A percentile compares a stretch with the other conserved stretches of the same genome.
Conservation (phyloP, 495 filamentous ascomycete genomes). For the Lophium mytilinum region DNA sequence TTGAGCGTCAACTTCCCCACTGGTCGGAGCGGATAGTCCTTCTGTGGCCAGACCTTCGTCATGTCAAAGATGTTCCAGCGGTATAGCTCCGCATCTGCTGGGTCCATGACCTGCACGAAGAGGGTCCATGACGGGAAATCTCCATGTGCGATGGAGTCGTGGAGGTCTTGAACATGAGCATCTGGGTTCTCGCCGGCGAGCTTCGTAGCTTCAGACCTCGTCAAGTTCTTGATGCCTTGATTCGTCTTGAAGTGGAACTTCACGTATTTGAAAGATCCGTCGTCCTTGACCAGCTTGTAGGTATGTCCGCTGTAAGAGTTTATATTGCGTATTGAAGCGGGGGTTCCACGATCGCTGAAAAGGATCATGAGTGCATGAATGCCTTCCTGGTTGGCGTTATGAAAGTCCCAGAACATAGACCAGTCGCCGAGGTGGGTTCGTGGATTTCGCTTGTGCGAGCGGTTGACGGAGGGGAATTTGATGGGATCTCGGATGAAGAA, state of each 20-base stretch:
- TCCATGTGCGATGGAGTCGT: conserved; percentile 30
- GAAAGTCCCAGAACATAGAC: conserved; percentile 20
- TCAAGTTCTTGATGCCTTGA: conserved; percentile 9
- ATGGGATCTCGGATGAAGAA: conserved; percentile 50
- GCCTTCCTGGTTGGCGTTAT: conserved; percentile 20
- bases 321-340: conserved; percentile 15
- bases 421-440: conserved; percentile 31
- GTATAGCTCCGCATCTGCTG: conserved; percentile 29
- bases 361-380: conserved; percentile 19
- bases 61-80: conserved; percentile 37
- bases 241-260: conserved; percentile 20
- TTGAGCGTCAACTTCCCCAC: conserved; percentile 39
- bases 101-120: conserved; percentile 42
- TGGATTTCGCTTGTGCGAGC: conserved; percentile 45
- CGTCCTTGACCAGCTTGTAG: conserved; percentile 14
- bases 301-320: conserved; percentile 18
- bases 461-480: conserved; percentile 50
- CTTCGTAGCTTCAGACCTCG: conserved; percentile 1
- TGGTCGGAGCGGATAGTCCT: conserved; percentile 37
- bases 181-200: conserved; percentile 32
- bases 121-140: conserved; percentile 41
- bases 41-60: conserved; percentile 38
- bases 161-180: conserved; percentile 35
- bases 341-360: conserved; percentile 20
- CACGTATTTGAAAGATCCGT: conserved; percentile 22